These are phyloP conservation scores for Plasmopara muralis DNA, from an alignment of 352 stramenopile genomes.

Conservation along the genomic window DNA sequence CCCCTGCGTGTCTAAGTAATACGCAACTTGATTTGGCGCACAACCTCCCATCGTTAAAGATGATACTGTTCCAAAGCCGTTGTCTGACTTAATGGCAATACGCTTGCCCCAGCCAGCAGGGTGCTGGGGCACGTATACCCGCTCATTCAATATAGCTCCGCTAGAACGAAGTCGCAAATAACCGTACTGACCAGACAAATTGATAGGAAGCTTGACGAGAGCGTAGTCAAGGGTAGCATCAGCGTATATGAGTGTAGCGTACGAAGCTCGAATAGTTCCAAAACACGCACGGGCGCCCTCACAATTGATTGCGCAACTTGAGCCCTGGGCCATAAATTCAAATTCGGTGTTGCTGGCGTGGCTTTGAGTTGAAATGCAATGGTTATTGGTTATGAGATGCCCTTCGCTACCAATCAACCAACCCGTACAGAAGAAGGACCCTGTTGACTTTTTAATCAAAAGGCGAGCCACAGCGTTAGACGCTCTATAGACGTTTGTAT, in stretches of 20 bases:
- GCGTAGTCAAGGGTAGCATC: constrained; percentile 47
- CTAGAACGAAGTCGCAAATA: constrained; percentile 48
- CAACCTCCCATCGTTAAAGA: constrained; percentile 44
- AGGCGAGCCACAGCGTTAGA: constrained; percentile 45
- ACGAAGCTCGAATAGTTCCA: constrained; percentile 27
- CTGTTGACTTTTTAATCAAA: constrained; percentile 51
- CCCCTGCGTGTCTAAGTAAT: constrained; percentile 61
- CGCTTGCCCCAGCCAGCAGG: constrained; percentile 59
- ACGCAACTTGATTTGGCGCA: constrained; percentile 47
- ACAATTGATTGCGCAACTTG: constrained; percentile 33
- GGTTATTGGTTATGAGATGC: constrained; percentile 75
- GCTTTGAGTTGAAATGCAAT: constrained; percentile 51
- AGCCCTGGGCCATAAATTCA: constrained; percentile 55
- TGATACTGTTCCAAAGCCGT: constrained; percentile 30
- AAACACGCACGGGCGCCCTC: constrained; percentile 23
- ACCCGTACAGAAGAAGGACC: constrained; percentile 64
- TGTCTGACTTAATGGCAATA: constrained; percentile 52
- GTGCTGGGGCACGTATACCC: constrained; percentile 62
- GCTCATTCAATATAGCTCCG: constrained; percentile 39
- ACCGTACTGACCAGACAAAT: constrained; percentile 38
- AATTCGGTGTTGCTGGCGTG: constrained; percentile 58
- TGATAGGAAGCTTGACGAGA: constrained; percentile 55
- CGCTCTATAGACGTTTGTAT: constrained; percentile 13
- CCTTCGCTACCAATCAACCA: constrained; percentile 70
- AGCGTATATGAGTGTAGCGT: constrained; percentile 34